Base-by-base conservation (phyloP, 768 basidiomycete species). In the Tubosaeta sp. region DNA sequence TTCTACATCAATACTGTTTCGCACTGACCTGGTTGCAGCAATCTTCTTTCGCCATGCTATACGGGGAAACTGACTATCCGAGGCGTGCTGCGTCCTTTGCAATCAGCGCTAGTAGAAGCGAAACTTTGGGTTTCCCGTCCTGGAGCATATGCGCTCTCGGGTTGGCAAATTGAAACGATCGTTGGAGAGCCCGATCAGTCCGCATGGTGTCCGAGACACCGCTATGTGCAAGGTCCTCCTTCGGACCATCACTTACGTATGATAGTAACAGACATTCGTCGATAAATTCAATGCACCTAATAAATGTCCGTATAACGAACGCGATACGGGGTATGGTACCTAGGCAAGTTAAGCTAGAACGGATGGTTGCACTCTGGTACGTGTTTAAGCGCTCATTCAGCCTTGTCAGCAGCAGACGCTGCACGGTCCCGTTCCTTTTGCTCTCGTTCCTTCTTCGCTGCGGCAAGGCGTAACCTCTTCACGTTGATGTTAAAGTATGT, bases 401-500 rank as follows among this genome's bases (percentile, higher is more conserved):
- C 42, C 34, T 65, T 51, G 48, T 47, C 14, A 9, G 33, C 34
- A 58, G 65, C 52, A 49, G 59, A 38, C 51, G 57, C 55, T 45
- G 65, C 60, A 55, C 62, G 60, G 51, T 63, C 49, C 51, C 65
- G 69, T 59, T 72, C 58, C 53, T 74, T 71, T 38, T 72, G 70
- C 38, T 68, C 66, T 35, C 55, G 47, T 62, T 81, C 78, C 61
- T 81, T 83, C 60, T 74, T 79, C 46, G 74, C 70, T 6, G 76
- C 78, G 32, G 79, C 80, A 37, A 84, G 68, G 17, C 75, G 78
- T 51, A 82, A 57, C 61, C 78, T 78, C 73, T 91, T 91, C 52
- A 84, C 73, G 55, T 82, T 82, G 55, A 82, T 77, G 65, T 88
- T 91, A 73, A 88, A 84, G 65, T 82, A 77, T 4, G 85, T 88